Evolutionary conservation across 192 early-diverging fungal species (phyloP), one percentile per base, ranked within the genome.

Genomic region (Umbelopsis isabellina): DNA sequence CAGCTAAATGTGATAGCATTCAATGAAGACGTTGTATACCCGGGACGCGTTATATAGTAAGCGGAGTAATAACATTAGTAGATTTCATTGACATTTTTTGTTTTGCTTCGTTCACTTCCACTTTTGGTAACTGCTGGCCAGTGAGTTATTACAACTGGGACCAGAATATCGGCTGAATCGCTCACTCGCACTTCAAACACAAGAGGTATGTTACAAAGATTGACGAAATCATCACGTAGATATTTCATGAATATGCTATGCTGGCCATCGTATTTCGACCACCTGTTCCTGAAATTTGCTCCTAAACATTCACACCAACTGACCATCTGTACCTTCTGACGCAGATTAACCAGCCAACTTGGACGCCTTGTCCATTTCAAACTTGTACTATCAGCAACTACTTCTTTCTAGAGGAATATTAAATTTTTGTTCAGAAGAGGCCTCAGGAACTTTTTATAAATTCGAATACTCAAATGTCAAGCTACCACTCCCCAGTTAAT

Each of bases 101-200:
- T 61, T 61, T 58, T 61, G 21, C 55, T 61, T 52, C 21, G 20
- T 27, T 30, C 25, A 61, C 33, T 61, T 61, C 55, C 33, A 61
- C 55, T n/a, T 61, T 61, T 61, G 55, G 55, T 35, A 61, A 61
- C 27, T 25, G 55, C 55, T 61, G 55, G 55, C 33, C 55, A 61
- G 55, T 61, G 55, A 30, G 55, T 21, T 20, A 16, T 61, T 53
- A 8, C 55, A 61, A 12, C 55, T 61, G 23, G 25, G 21, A 27
- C 55, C 27, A 22, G 25, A 61, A 61, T 61, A 22, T 61, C 55
- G 33, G 27, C 55, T 16, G 9, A 7, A 15, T 61, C 33, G 55
- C 30, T 61, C 27, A 33, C 37, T 33, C 55, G 7, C 13, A 61
- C 33, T 33, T 25, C 18, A 61, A 35, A 25, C 30, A 18, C 13